Percentiles rank a stretch among this genome's conserved stretches.
Evolutionary conservation across 192 early-diverging fungal genomes (phyloP).

Genomic region (Funneliformis mosseae): DNA sequence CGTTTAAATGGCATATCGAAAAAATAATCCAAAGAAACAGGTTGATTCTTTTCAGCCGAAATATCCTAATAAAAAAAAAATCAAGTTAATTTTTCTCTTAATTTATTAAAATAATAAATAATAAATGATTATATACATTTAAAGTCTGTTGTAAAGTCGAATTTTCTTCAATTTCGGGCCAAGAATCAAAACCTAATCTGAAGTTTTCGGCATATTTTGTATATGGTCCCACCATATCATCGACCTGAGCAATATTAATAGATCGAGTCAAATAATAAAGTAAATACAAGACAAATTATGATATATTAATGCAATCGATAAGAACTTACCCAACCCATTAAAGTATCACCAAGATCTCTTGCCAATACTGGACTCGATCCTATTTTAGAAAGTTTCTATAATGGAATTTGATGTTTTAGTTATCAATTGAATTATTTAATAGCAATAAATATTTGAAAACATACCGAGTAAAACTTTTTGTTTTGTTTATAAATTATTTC

Average conservation of each 20-base stretch:
- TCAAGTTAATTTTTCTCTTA: neutral
- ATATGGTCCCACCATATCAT: neutral
- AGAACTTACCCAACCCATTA: neutral
- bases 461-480: slow-evolving; percentile 50
- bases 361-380: neutral
- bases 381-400: slow-evolving; percentile 1
- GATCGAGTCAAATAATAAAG: neutral
- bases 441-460: neutral
- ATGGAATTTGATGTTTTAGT: neutral
- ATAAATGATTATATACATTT: neutral
- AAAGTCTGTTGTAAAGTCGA: neutral
- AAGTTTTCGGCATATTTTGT: neutral
- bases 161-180: neutral
- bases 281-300: neutral
- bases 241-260: neutral
- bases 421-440: neutral
- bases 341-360: neutral
- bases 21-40: slow-evolving; percentile 53
- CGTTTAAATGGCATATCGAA: slow-evolving; percentile 56
- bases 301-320: neutral
- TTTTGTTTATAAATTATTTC: slow-evolving; percentile 56
- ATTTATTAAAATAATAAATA: neutral
- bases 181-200: neutral
- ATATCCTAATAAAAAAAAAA: slow-evolving; percentile 41
- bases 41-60: slow-evolving; percentile 45